Conservation (phyloP, 2,329 filamentous ascomycete genomes). For the Aspergillus fructus region DNA sequence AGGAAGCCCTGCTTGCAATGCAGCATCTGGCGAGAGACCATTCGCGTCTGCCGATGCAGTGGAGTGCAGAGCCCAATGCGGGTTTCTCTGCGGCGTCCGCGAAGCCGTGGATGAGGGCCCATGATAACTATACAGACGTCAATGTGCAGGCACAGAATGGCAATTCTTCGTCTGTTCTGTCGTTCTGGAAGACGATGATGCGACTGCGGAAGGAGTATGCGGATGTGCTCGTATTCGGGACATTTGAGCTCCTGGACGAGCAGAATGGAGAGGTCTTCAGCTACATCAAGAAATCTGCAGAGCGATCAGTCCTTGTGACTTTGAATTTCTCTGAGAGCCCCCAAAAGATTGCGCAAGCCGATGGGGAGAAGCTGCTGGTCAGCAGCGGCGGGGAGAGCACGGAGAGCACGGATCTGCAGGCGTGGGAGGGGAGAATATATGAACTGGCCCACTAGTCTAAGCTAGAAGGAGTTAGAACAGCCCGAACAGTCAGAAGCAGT, state of each 20-base stretch:
- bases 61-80: constrained; percentile 58
- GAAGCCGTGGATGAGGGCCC: constrained; percentile 64
- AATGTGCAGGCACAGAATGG: constrained; percentile 53
- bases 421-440: constrained; percentile 38
- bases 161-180: constrained; percentile 49
- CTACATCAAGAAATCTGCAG: constrained; percentile 18
- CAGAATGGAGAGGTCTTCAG: constrained; percentile 54
- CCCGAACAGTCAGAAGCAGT: not conserved
- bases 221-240: constrained; percentile 66
- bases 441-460: not conserved
- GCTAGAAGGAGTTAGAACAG: not conserved
- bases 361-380: constrained; percentile 21
- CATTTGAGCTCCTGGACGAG: constrained; percentile 57
- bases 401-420: constrained; percentile 21
- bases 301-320: constrained; percentile 10
- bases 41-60: constrained; percentile 69
- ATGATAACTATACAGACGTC: constrained; percentile 57
- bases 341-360: not conserved
- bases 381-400: constrained; percentile 19
- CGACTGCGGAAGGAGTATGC: constrained; percentile 58
- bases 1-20: constrained; percentile 42
- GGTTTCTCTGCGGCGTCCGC: constrained; percentile 58
- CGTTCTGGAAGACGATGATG: constrained; percentile 61
- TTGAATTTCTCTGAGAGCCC: constrained; percentile 18
- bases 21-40: constrained; percentile 66